Percentiles rank a stretch among this genome's conserved stretches.
These are phyloP conservation scores for Cladorrhinum sp. DNA, from an alignment of 2,329 filamentous ascomycete genomes.

Conservation along the genomic window DNA sequence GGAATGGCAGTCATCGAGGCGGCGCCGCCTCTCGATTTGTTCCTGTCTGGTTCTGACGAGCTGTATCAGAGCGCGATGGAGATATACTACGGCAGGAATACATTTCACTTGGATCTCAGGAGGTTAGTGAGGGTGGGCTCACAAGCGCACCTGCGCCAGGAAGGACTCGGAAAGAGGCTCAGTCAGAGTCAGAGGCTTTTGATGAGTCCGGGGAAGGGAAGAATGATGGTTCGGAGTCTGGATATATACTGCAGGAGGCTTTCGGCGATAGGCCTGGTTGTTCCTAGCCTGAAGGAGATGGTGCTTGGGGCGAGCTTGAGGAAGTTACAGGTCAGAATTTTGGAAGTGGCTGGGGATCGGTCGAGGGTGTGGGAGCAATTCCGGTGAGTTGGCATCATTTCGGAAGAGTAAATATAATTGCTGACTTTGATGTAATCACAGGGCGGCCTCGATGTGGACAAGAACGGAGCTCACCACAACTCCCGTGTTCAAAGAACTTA, in stretches of 20 bases:
- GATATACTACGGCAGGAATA: slow-evolving; percentile 31
- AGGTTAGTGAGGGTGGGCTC: neutral
- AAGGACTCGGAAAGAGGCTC: neutral
- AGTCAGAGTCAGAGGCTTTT: neutral
- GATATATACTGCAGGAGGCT: slow-evolving; percentile 6
- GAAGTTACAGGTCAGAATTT: slow-evolving; percentile 25
- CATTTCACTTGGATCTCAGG: slow-evolving; percentile 26
- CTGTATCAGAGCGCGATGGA: slow-evolving; percentile 26
- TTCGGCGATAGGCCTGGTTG: slow-evolving; percentile 10
- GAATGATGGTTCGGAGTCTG: slow-evolving; percentile 8
- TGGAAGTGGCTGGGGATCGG: neutral
- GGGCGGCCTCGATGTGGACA: neutral
- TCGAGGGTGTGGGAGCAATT: neutral
- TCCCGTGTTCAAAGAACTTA: slow-evolving; percentile 31
- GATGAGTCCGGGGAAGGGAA: slow-evolving; percentile 4
- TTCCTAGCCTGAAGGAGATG: slow-evolving; percentile 28
- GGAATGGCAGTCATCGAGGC: neutral
- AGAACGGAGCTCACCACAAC: neutral
- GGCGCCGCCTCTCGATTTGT: slow-evolving; percentile 18
- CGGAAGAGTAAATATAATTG: no score
- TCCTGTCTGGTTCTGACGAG: slow-evolving; percentile 25
- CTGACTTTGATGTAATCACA: no score
- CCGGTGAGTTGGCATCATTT: no score
- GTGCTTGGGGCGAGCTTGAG: slow-evolving; percentile 27
- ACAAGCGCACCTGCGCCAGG: no score